phyloP scores from a whole-genome alignment of 345 rosid genomes.

The Raphanus sativus region DNA sequence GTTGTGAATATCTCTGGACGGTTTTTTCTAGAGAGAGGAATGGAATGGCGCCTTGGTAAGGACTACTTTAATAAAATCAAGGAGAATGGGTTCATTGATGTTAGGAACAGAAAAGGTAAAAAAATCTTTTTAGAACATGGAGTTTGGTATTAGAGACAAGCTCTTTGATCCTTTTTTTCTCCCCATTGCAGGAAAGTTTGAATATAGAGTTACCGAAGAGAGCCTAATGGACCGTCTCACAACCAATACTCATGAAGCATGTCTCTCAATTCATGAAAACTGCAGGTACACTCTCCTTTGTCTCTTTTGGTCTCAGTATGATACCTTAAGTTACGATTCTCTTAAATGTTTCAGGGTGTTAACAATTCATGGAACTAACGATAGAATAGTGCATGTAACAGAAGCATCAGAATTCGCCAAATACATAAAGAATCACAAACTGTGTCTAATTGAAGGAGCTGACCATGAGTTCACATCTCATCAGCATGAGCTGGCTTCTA shows the following conservation, averaged over 20 bases:
- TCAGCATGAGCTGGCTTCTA: constrained; percentile 58
- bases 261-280: constrained; percentile 26
- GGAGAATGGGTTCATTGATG: constrained; percentile 66
- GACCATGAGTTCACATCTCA: constrained; percentile 83
- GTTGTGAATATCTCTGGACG: constrained; percentile 77
- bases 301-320: constrained; percentile 1
- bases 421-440: constrained; percentile 58
- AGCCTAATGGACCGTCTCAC: constrained; percentile 73
- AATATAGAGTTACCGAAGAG: constrained; percentile 69
- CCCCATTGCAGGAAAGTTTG: constrained; percentile 60
- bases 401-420: constrained; percentile 72
- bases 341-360: constrained; percentile 54
- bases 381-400: constrained; percentile 56
- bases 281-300: constrained; percentile 51
- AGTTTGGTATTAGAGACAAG: not conserved
- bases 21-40: constrained; percentile 65
- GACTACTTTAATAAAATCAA: constrained; percentile 60
- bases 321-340: not conserved
- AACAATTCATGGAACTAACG: constrained; percentile 75
- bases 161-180: too few species aligned
- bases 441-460: constrained; percentile 68
- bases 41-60: constrained; percentile 76
- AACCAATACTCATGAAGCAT: constrained; percentile 51
- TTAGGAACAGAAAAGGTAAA: constrained; percentile 59
- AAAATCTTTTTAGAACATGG: not conserved